Conservation (phyloP, 2,329 filamentous ascomycete genomes). For the Fusarium oxysporum region DNA sequence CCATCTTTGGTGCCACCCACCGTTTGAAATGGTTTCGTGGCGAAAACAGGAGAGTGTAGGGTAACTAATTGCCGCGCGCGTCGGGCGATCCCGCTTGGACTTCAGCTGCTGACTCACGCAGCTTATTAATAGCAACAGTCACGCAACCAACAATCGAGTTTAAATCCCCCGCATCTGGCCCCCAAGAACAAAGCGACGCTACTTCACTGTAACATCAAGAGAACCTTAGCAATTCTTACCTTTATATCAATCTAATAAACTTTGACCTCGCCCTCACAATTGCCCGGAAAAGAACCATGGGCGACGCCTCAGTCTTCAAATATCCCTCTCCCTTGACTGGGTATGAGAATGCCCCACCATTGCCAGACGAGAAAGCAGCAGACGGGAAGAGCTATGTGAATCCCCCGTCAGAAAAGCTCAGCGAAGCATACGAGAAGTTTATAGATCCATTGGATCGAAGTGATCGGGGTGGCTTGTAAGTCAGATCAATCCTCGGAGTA, state of each 20-base stretch:
- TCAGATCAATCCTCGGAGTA: neutral
- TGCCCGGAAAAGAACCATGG: slow-evolving; percentile 15
- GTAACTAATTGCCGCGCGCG: neutral
- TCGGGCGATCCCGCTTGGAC: neutral
- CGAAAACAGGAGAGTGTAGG: neutral
- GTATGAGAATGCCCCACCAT: slow-evolving; percentile 66
- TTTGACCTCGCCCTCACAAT: accelerated
- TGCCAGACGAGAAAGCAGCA: slow-evolving; percentile 68
- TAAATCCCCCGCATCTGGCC: slow-evolving; percentile 2
- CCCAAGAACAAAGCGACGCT: neutral
- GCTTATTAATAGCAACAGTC: slow-evolving; percentile 1
- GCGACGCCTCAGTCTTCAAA: slow-evolving; percentile 30
- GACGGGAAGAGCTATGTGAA: slow-evolving; percentile 86
- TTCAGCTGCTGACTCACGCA: neutral
- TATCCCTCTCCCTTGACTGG: slow-evolving; percentile 65
- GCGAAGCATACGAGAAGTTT: slow-evolving; percentile 78
- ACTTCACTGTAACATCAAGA: neutral
- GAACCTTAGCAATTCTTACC: accelerated
- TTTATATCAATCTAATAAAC: accelerated
- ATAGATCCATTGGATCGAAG: slow-evolving; percentile 74
- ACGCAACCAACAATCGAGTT: neutral
- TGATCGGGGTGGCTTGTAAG: slow-evolving; percentile 76
- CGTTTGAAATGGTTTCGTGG: neutral
- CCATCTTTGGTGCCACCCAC: no score
- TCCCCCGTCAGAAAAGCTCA: slow-evolving; percentile 68